Evolutionary conservation across 108 stramenopile species (phyloP).

Genomic region (Schizochytrium sp.): DNA sequence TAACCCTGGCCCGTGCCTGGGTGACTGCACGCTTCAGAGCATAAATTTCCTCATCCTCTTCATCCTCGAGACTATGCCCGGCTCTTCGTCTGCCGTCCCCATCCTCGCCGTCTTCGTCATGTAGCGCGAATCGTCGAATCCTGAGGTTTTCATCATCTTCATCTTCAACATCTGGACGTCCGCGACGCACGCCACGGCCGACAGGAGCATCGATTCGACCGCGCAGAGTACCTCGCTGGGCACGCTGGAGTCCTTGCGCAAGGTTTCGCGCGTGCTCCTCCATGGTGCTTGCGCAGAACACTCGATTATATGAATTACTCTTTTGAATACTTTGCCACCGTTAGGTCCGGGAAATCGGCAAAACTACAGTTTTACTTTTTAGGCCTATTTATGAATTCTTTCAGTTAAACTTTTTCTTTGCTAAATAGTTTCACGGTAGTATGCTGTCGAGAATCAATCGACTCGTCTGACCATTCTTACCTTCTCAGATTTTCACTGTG

Average conservation of each 20-base stretch:
- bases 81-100: not conserved
- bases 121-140: not conserved
- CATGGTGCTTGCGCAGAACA: not conserved
- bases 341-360: no score
- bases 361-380: no score
- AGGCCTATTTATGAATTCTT: no score
- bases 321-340: no score
- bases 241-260: slow-evolving; percentile 24
- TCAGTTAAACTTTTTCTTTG: no score
- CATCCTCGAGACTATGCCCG: not conserved
- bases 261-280: slow-evolving; percentile 19
- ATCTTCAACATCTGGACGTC: not conserved
- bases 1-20: not conserved
- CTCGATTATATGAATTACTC: no score
- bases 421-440: no score
- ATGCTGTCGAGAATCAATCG: no score
- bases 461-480: no score
- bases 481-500: no score
- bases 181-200: not conserved
- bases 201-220: not conserved
- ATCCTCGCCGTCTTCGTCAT: not conserved
- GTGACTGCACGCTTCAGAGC: not conserved
- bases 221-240: not conserved
- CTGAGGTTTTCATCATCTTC: not conserved
- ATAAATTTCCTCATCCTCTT: slow-evolving; percentile 6